Evolutionary conservation across 306 rosid species (phyloP).

Genomic region (Lathyrus oleraceus): DNA sequence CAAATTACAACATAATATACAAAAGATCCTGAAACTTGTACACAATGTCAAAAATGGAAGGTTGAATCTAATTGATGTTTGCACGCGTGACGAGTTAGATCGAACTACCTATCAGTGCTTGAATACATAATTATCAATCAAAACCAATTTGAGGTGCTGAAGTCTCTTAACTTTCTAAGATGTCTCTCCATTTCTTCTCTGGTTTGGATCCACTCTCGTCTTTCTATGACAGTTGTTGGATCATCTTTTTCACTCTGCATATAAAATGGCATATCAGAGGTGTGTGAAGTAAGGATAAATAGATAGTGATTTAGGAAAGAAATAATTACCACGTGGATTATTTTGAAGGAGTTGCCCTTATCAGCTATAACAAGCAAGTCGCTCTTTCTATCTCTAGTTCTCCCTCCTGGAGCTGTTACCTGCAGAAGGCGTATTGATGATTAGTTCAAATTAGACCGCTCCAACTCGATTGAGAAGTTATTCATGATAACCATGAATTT

Average conservation of each 20-base stretch:
- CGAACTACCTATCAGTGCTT: slow-evolving; percentile 4
- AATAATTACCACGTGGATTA: slow-evolving; percentile 59
- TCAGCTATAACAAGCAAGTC: slow-evolving; percentile 86
- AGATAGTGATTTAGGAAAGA: slow-evolving; percentile 31
- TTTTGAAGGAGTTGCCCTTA: slow-evolving; percentile 80
- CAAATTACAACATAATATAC: slow-evolving; percentile 34
- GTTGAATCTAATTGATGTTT: not conserved
- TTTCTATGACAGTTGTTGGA: slow-evolving; percentile 86
- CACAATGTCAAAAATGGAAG: slow-evolving; percentile 22
- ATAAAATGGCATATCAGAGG: slow-evolving; percentile 31
- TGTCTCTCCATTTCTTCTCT: slow-evolving; percentile 95
- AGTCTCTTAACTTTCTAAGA: slow-evolving; percentile 91
- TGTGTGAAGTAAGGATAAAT: slow-evolving; percentile 9
- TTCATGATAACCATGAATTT: too few relatives aligned
- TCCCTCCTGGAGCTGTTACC: slow-evolving; percentile 91
- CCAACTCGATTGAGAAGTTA: too few relatives aligned
- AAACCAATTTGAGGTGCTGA: slow-evolving; percentile 84
- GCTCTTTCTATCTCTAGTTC: slow-evolving; percentile 76
- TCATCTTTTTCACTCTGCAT: slow-evolving; percentile 82
- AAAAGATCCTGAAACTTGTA: slow-evolving; percentile 19
- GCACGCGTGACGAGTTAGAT: slow-evolving; percentile 10
- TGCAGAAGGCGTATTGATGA: slow-evolving; percentile 33
- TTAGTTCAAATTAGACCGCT: not conserved
- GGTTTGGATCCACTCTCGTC: slow-evolving; percentile 71
- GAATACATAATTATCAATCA: slow-evolving; percentile 31